Evolutionary conservation across 371 early-diverging fungal species (phyloP).

Genomic region (Rhizopus stolonifer): DNA sequence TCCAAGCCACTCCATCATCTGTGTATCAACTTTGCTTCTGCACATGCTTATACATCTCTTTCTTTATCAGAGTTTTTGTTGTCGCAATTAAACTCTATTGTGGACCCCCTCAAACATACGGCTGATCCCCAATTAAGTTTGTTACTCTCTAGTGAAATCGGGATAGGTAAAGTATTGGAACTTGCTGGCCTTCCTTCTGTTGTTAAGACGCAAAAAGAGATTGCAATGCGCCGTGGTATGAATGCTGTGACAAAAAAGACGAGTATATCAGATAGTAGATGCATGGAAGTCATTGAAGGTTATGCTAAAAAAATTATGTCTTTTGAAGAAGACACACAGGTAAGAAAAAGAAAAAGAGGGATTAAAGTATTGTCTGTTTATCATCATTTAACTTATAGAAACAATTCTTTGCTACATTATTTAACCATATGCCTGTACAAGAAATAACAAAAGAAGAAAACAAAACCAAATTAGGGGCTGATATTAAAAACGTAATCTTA

Average conservation of each 20-base stretch:
- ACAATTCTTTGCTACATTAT: conserved; percentile 21
- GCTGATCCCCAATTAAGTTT: conserved; percentile 6
- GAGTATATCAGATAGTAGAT: conserved; percentile 44
- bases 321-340: conserved; percentile 4
- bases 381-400: conserved; percentile 3
- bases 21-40: conserved; percentile 47
- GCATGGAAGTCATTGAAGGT: conserved; percentile 32
- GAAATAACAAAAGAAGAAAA: conserved; percentile 7
- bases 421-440: conserved; percentile 24
- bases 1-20: conserved; percentile 20
- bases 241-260: conserved; percentile 51
- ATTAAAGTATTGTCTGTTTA: not conserved
- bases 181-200: conserved; percentile 40
- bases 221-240: conserved; percentile 53
- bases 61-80: conserved; percentile 56
- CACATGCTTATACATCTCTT: conserved; percentile 53
- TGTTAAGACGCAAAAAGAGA: conserved; percentile 8
- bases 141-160: conserved; percentile 38
- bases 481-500: conserved; percentile 16
- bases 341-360: not conserved
- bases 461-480: conserved; percentile 7
- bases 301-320: conserved; percentile 13
- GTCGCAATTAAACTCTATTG: conserved; percentile 28
- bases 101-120: not conserved
- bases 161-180: conserved; percentile 48